These are phyloP conservation scores for Trichosporon sp. DNA, from an alignment of 1,284 basidiomycete genomes.

Conservation along the genomic window DNA sequence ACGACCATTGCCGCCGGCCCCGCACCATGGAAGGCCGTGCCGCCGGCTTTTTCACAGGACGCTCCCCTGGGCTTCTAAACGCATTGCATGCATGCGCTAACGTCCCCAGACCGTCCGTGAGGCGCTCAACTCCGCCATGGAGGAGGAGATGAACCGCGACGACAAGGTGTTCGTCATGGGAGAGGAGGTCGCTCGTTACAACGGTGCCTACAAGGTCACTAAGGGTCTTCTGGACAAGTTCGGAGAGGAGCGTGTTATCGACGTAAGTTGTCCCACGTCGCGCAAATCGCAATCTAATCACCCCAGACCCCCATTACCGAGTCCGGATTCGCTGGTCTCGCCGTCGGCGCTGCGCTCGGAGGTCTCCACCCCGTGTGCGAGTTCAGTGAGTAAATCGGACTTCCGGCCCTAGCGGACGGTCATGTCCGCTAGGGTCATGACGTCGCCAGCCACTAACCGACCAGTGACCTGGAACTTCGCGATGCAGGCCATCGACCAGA, in stretches of 20 bases:
- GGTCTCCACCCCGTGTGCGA: slow-evolving; percentile 97
- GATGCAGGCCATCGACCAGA: slow-evolving; percentile 90
- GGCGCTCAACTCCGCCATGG: slow-evolving; percentile 95
- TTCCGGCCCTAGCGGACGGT: background rate
- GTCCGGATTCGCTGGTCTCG: slow-evolving; percentile 97
- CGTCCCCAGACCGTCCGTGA: slow-evolving; percentile 86
- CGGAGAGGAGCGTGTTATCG: slow-evolving; percentile 96
- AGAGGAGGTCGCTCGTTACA: slow-evolving; percentile 98
- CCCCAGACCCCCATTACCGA: slow-evolving; percentile 83
- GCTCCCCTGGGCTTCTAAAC: background rate
- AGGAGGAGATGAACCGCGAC: slow-evolving; percentile 98
- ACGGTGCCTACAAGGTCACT: slow-evolving; percentile 99
- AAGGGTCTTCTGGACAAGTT: slow-evolving; percentile 99
- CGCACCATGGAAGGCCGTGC: background rate
- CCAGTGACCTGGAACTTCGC: slow-evolving; percentile 50
- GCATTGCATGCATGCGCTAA: background rate
- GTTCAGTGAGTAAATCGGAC: slow-evolving; percentile 61
- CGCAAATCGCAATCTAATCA: background rate
- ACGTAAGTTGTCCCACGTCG: slow-evolving; percentile 52
- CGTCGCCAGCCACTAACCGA: slow-evolving; percentile 6
- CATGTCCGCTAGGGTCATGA: background rate
- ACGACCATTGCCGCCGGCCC: slow-evolving; percentile 14
- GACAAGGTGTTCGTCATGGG: slow-evolving; percentile 93
- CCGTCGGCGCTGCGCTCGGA: slow-evolving; percentile 88
- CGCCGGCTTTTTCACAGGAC: slow-evolving; percentile 13